Conservation (phyloP, 345 rosid genomes). For the Camelina hispida region DNA sequence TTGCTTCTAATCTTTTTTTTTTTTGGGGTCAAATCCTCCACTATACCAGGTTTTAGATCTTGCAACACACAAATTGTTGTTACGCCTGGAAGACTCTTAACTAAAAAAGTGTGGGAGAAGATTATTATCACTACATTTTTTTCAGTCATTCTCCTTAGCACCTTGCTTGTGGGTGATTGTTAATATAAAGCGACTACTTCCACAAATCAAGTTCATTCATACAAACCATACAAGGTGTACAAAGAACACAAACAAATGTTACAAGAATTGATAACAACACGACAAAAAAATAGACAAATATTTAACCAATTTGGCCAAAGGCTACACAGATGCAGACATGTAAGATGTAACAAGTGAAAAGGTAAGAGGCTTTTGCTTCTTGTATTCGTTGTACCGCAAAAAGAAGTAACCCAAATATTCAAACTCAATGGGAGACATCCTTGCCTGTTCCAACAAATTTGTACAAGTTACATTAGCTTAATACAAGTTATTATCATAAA, state of each 20-base stretch:
- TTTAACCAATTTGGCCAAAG: constrained; percentile 9
- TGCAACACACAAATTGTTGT: too few relatives aligned
- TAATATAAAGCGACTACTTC: background rate
- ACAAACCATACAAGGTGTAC: constrained; percentile 21
- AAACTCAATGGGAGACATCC: constrained; percentile 89
- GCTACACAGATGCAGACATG: constrained; percentile 46
- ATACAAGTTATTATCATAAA: background rate
- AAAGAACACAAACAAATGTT: constrained; percentile 18
- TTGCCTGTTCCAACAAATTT: constrained; percentile 59
- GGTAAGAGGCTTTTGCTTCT: constrained; percentile 63
- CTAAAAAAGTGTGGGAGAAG: too few relatives aligned
- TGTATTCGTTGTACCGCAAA: constrained; percentile 84
- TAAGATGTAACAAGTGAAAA: constrained; percentile 63
- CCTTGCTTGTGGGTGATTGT: background rate
- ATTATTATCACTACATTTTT: background rate
- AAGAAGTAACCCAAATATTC: constrained; percentile 87
- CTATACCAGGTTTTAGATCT: too few relatives aligned
- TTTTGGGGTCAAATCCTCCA: too few relatives aligned
- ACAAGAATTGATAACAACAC: constrained; percentile 33
- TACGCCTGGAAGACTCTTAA: too few relatives aligned
- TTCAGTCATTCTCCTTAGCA: background rate
- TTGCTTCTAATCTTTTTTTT: too few relatives aligned
- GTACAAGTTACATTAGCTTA: background rate
- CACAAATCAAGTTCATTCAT: constrained; percentile 16
- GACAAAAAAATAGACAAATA: background rate